A percentile compares a stretch with the other conserved stretches of the same genome.
Evolutionary conservation across 176 grass and related monocot species (phyloP).

Genomic region (Oryza punctata): DNA sequence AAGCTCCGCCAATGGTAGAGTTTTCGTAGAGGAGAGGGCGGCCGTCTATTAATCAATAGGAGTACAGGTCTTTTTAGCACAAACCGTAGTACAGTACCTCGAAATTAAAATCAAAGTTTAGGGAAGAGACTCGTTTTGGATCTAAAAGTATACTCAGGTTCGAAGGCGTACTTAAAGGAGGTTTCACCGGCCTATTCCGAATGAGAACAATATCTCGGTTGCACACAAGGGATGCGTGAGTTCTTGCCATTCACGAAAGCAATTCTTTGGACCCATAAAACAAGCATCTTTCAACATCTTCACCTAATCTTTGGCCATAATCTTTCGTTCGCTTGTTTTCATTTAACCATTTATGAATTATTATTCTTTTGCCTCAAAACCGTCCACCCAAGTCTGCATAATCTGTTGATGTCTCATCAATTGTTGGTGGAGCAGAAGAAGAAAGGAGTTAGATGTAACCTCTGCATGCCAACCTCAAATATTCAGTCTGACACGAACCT

Average conservation of each 20-base stretch:
- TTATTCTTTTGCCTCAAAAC: neutral
- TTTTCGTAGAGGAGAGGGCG: neutral
- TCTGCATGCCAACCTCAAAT: neutral
- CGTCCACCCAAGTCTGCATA: neutral
- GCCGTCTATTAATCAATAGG: neutral
- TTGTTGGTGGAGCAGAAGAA: neutral
- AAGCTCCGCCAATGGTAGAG: neutral
- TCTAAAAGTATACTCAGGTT: neutral
- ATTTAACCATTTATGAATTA: neutral
- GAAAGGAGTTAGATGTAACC: neutral
- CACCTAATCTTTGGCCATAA: conserved; percentile 27
- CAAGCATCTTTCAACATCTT: conserved; percentile 17
- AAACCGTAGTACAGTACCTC: neutral
- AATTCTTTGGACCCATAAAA: neutral
- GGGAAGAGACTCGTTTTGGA: too few relatives aligned
- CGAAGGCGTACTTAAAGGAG: neutral
- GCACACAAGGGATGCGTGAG: conserved; percentile 13
- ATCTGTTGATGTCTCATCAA: neutral
- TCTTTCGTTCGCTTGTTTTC: conserved; percentile 6
- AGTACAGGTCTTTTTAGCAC: neutral
- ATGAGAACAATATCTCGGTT: neutral
- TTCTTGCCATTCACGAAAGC: conserved; percentile 2
- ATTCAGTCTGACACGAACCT: neutral
- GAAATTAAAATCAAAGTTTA: neutral
- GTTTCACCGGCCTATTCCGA: neutral